These are phyloP conservation scores for Claviceps monticola DNA, from an alignment of 2,329 filamentous ascomycete species.

Conservation along the genomic window DNA sequence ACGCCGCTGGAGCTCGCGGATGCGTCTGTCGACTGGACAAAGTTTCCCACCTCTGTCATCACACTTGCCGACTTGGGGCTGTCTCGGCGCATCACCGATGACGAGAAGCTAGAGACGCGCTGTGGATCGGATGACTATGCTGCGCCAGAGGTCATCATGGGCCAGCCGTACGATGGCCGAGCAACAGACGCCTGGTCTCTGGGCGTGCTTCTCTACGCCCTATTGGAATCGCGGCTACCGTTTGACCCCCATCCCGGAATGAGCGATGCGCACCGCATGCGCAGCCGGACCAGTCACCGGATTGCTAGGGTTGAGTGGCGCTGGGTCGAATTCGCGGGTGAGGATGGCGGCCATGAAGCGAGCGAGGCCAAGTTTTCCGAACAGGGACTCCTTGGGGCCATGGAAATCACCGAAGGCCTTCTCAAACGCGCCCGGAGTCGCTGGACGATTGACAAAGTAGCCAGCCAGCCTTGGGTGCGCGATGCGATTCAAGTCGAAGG, in stretches of 20 bases:
- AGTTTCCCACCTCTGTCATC: conserved; percentile 68
- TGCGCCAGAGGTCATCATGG: conserved; percentile 90
- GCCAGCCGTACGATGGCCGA: conserved; percentile 85
- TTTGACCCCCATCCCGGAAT: conserved; percentile 82
- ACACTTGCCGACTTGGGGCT: conserved; percentile 88
- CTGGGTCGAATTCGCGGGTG: conserved; percentile 75
- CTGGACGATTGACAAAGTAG: conserved; percentile 62
- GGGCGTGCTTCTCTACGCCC: conserved; percentile 81
- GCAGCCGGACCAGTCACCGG: conserved; percentile 77
- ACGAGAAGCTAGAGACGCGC: conserved; percentile 79
- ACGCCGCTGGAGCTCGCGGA: conserved; percentile 53
- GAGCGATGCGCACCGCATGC: conserved; percentile 60
- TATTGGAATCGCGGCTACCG: conserved; percentile 83
- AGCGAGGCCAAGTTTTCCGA: conserved; percentile 46
- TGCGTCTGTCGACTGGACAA: conserved; percentile 50
- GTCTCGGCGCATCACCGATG: conserved; percentile 70
- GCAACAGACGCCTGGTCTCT: conserved; percentile 90
- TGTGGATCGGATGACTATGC: conserved; percentile 97
- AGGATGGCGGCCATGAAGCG: conserved; percentile 74
- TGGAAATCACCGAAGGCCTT: conserved; percentile 69
- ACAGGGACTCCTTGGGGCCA: conserved; percentile 57
- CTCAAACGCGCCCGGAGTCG: conserved; percentile 70
- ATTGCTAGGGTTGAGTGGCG: conserved; percentile 93
- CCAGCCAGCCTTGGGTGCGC: conserved; percentile 60
- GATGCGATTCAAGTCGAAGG: conserved; percentile 56